phyloP scores from a whole-genome alignment of 306 rosid species.

The Cicer pinnatifidum region DNA sequence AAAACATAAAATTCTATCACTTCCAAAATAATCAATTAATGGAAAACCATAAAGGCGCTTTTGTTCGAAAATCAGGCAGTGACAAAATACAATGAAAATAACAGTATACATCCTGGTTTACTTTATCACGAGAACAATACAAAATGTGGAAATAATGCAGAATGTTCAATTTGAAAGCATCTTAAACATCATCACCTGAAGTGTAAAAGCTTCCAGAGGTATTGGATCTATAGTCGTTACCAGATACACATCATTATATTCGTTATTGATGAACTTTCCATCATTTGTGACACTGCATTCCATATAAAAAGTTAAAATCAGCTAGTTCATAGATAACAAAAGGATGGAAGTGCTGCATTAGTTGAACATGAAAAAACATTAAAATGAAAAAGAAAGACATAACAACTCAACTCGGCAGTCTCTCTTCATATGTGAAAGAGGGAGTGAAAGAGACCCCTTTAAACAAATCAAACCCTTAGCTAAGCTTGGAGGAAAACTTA shows the following conservation, averaged over 20 bases:
- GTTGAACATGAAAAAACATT: constrained; percentile 20
- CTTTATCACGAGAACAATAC: constrained; percentile 4
- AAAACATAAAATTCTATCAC: constrained; percentile 21
- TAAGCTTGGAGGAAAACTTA: constrained; percentile 19
- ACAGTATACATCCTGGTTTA: constrained; percentile 5
- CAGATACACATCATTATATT: constrained; percentile 83
- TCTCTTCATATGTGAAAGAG: constrained; percentile 27
- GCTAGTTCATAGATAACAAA: constrained; percentile 39
- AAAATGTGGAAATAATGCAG: neutral
- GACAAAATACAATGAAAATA: constrained; percentile 1
- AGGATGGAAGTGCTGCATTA: constrained; percentile 23
- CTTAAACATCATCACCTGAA: constrained; percentile 70
- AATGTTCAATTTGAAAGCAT: constrained; percentile 29
- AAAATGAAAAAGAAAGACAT: neutral
- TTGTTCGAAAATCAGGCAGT: neutral
- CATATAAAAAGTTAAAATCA: constrained; percentile 44
- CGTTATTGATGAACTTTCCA: constrained; percentile 81
- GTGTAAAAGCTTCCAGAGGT: constrained; percentile 88
- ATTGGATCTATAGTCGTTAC: constrained; percentile 86
- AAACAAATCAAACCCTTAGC: constrained; percentile 27
- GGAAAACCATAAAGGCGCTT: constrained; percentile 1
- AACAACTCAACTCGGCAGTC: constrained; percentile 2
- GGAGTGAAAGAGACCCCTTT: constrained; percentile 9
- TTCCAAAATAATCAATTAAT: constrained; percentile 5
- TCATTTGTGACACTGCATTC: constrained; percentile 75